These are phyloP conservation scores for Usnea hakonensis DNA, from an alignment of 495 filamentous ascomycete species.

Conservation along the genomic window DNA sequence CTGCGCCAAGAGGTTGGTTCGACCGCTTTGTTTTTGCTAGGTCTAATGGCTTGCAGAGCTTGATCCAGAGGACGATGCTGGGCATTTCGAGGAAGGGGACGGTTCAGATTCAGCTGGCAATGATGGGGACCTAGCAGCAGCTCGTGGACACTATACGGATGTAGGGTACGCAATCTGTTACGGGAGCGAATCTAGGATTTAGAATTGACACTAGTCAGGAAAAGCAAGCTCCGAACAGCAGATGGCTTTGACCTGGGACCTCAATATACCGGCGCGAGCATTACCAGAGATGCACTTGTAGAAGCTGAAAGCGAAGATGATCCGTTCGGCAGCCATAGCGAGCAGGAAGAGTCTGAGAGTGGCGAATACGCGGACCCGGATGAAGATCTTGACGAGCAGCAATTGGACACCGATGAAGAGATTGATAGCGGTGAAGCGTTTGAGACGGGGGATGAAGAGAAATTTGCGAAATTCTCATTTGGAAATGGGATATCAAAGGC, in stretches of 20 bases:
- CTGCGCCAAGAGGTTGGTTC: conserved; percentile 50
- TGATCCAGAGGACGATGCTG: conserved; percentile 73
- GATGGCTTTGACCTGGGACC: conserved; percentile 61
- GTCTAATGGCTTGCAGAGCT: conserved; percentile 52
- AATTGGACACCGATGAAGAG: conserved; percentile 40
- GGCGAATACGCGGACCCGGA: conserved; percentile 37
- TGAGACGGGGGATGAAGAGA: conserved; percentile 52
- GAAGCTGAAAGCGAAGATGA: conserved; percentile 37
- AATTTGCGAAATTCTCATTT: conserved; percentile 47
- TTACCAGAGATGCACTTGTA: conserved; percentile 66
- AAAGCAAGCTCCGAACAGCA: conserved; percentile 75
- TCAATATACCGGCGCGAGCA: conserved; percentile 68
- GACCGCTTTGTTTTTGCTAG: neutral
- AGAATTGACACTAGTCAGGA: conserved; percentile 44
- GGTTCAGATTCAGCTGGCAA: conserved; percentile 33
- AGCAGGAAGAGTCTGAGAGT: conserved; percentile 29
- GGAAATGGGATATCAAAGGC: conserved; percentile 32
- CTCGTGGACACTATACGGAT: conserved; percentile 74
- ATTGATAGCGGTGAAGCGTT: conserved; percentile 59
- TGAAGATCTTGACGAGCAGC: conserved; percentile 20
- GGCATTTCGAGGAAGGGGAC: conserved; percentile 45
- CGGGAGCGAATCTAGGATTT: neutral
- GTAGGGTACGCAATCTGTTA: conserved; percentile 60
- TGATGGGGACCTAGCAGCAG: conserved; percentile 40
- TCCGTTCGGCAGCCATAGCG: conserved; percentile 24